These are phyloP conservation scores for Entophlyctis luteolus DNA, from an alignment of 192 early-diverging fungal species.

Conservation along the genomic window DNA sequence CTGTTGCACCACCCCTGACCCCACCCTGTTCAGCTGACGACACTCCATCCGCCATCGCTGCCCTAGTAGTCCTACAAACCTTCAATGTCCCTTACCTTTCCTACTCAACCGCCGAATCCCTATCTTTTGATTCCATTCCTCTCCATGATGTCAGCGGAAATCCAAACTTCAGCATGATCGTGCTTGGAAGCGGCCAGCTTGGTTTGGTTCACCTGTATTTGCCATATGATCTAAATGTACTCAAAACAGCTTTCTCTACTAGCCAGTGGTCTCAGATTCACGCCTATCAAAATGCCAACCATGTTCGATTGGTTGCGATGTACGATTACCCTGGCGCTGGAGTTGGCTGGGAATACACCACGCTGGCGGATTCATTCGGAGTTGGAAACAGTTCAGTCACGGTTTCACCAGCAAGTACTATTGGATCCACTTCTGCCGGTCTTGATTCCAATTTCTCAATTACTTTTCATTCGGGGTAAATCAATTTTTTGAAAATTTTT, in stretches of 20 bases:
- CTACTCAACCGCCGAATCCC: neutral
- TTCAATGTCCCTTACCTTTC: neutral
- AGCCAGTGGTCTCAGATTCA: slow-evolving; percentile 3
- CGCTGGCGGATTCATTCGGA: neutral
- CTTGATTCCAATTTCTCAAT: neutral
- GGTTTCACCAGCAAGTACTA: neutral
- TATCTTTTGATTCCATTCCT: neutral
- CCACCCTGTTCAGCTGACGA: too few relatives aligned
- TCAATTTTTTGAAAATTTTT: neutral
- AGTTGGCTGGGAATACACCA: neutral
- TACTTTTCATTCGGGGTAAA: neutral
- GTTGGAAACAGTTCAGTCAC: neutral
- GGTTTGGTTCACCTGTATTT: neutral
- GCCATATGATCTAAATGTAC: too few relatives aligned
- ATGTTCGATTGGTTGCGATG: slow-evolving; percentile 6
- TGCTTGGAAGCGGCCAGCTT: neutral
- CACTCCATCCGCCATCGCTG: neutral
- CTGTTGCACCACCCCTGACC: too few relatives aligned
- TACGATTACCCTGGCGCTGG: neutral
- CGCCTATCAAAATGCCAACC: neutral
- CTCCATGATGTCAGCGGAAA: neutral
- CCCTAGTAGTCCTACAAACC: neutral
- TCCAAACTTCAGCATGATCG: neutral
- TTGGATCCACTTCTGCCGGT: neutral
- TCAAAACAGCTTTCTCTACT: neutral